Conservation (phyloP, 164 flowering plant species). For the Macadamia tetraphylla region DNA sequence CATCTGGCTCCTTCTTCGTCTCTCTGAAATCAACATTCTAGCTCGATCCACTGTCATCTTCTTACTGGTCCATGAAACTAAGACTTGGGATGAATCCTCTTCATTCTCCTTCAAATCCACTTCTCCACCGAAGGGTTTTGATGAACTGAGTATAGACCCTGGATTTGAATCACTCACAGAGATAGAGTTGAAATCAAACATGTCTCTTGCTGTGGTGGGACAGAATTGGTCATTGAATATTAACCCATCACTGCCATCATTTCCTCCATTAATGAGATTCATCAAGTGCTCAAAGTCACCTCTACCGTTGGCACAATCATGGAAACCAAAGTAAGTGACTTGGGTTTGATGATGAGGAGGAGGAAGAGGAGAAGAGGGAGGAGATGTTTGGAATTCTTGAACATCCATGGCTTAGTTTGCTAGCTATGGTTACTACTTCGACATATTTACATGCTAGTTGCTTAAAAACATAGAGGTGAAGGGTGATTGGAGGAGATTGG, state of each 20-base stretch:
- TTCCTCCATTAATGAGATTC: constrained; percentile 39
- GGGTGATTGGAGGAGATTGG: too few relatives aligned
- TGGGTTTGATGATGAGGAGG: background rate
- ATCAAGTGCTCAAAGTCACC: constrained; percentile 39
- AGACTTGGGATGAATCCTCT: constrained; percentile 34
- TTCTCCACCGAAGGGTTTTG: constrained; percentile 18
- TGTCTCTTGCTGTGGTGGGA: constrained; percentile 11
- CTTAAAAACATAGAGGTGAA: too few relatives aligned
- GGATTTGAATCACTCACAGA: constrained; percentile 14
- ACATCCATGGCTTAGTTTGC: constrained; percentile 2
- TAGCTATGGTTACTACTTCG: too few relatives aligned
- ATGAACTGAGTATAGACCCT: constrained; percentile 3
- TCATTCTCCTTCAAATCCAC: constrained; percentile 25
- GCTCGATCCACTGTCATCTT: constrained; percentile 39
- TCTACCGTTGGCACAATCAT: constrained; percentile 29
- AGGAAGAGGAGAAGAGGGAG: too few relatives aligned
- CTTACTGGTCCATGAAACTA: constrained; percentile 17
- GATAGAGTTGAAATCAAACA: constrained; percentile 14
- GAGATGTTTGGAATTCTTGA: background rate
- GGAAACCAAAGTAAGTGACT: constrained; percentile 1
- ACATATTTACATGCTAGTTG: too few relatives aligned
- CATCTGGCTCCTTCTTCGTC: constrained; percentile 71
- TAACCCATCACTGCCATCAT: constrained; percentile 11
- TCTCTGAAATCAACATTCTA: constrained; percentile 62
- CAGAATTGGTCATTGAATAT: constrained; percentile 12